phyloP scores from a whole-genome alignment of 345 rosid genomes.

The Dipteronia dyeriana region DNA sequence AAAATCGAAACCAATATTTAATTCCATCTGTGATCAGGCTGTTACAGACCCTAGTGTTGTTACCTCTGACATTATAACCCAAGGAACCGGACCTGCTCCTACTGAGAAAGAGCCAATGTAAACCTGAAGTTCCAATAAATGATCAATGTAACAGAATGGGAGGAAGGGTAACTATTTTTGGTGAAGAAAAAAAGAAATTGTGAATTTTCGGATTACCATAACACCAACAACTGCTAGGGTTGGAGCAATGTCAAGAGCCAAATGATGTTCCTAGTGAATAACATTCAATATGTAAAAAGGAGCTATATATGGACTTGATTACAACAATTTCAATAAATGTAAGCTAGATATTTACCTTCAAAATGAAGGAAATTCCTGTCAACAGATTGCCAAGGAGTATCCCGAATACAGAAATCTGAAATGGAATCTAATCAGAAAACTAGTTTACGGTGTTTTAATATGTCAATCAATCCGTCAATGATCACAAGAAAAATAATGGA shows the following conservation, averaged over 20 bases:
- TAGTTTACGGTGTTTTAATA: neutral
- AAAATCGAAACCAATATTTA: neutral
- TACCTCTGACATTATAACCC: constrained; percentile 43
- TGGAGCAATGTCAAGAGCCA: constrained; percentile 35
- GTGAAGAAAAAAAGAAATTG: neutral
- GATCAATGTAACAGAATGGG: neutral
- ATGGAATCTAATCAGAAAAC: neutral
- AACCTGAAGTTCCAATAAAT: constrained; percentile 20
- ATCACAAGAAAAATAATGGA: neutral
- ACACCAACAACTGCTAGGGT: constrained; percentile 42
- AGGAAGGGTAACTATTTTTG: no score
- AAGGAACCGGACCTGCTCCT: constrained; percentile 34
- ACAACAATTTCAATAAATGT: neutral
- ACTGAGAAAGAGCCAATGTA: constrained; percentile 21
- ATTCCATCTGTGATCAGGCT: neutral
- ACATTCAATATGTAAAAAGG: neutral
- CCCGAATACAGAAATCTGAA: constrained; percentile 48
- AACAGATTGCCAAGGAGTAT: constrained; percentile 38
- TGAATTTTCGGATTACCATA: constrained; percentile 30
- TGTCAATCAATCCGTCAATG: neutral
- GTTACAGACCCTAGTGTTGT: neutral
- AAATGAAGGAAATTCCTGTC: constrained; percentile 41
- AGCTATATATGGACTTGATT: constrained; percentile 1
- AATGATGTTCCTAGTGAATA: constrained; percentile 31
- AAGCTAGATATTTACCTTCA: constrained; percentile 33